A percentile compares a stretch with the other conserved stretches of the same genome.
Evolutionary conservation across 176 grass and related monocot genomes (phyloP).

Genomic region (Carex scoparia): DNA sequence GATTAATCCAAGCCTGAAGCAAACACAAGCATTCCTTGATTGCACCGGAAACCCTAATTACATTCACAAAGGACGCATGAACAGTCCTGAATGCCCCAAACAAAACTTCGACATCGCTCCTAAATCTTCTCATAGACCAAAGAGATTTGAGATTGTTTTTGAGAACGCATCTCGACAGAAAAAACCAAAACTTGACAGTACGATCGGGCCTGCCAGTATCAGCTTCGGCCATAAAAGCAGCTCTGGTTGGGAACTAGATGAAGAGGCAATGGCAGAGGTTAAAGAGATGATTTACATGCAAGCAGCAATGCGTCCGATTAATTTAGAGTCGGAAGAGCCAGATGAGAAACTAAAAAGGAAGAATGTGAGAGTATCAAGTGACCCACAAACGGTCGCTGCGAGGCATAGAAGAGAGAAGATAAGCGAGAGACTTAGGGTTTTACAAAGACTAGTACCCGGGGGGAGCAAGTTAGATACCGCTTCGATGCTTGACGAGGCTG

Average conservation of each 20-base stretch:
- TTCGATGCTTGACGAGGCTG: constrained; percentile 88
- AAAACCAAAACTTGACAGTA: constrained; percentile 33
- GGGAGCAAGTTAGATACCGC: constrained; percentile 85
- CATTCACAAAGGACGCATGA: background rate
- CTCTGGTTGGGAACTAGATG: constrained; percentile 53
- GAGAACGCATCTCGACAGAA: background rate
- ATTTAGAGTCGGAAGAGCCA: constrained; percentile 31
- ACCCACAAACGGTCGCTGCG: constrained; percentile 76
- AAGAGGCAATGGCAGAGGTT: constrained; percentile 74
- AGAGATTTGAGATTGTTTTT: constrained; percentile 57
- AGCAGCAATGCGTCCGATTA: constrained; percentile 63
- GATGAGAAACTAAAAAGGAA: constrained; percentile 49
- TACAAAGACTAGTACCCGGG: constrained; percentile 78
- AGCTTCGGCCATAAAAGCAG: constrained; percentile 40
- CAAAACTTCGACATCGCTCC: constrained; percentile 31
- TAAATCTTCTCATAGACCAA: constrained; percentile 18
- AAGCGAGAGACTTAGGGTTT: constrained; percentile 60
- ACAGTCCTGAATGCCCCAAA: constrained; percentile 6
- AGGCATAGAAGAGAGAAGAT: constrained; percentile 68
- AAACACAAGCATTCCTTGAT: background rate
- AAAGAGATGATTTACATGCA: constrained; percentile 84
- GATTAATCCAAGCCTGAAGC: background rate
- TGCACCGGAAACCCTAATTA: constrained; percentile 35
- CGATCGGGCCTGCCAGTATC: constrained; percentile 42
- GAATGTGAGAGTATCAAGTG: constrained; percentile 73